A percentile compares a stretch with the other conserved stretches of the same genome.
Evolutionary conservation across 2,329 filamentous ascomycete genomes (phyloP).

Genomic region (Aspergillus calidoustus): DNA sequence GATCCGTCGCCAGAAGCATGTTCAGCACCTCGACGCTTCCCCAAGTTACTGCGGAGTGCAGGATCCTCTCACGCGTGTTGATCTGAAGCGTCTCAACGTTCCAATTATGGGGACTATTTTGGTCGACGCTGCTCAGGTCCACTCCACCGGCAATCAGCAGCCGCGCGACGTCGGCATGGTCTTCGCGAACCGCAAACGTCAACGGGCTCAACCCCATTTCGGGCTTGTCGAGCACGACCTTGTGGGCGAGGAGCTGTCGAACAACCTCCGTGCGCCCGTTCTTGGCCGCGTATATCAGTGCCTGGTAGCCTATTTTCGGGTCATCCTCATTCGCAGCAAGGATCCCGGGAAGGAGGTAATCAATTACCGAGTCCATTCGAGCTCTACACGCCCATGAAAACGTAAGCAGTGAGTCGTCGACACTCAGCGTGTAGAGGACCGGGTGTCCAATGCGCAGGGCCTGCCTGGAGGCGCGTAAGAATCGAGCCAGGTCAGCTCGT

Average conservation of each 20-base stretch:
- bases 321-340: background rate
- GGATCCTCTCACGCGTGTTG: background rate
- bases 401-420: no score
- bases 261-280: background rate
- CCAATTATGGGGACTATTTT: background rate
- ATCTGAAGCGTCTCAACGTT: background rate
- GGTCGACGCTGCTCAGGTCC: background rate
- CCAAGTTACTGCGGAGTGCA: background rate
- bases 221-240: background rate
- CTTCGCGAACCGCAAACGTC: background rate
- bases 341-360: background rate
- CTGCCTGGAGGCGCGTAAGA: background rate
- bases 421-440: background rate
- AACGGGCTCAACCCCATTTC: background rate
- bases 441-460: background rate
- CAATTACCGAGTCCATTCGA: background rate
- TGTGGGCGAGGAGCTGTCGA: background rate
- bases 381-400: background rate
- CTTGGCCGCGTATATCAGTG: background rate
- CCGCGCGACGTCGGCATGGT: background rate
- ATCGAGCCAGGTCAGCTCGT: background rate
- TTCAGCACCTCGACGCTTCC: background rate
- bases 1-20: background rate
- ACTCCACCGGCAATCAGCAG: background rate
- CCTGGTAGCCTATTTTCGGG: background rate